These are phyloP conservation scores for Sporothrix inflata DNA, from an alignment of 2,329 filamentous ascomycete genomes.

Conservation along the genomic window DNA sequence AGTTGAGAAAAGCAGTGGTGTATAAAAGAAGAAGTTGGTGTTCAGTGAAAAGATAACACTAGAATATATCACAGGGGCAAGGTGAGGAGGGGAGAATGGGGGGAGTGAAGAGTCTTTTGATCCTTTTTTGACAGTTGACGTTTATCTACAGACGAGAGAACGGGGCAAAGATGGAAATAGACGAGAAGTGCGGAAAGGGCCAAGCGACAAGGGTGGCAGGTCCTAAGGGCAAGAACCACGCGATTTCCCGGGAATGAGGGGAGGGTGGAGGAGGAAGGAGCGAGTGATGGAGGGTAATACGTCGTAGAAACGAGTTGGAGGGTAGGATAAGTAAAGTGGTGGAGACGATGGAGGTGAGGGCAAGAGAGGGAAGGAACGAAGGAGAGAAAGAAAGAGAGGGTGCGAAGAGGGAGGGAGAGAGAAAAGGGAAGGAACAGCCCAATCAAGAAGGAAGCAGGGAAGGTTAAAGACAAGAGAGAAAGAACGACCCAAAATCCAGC, in stretches of 20 bases:
- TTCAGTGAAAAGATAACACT: not conserved
- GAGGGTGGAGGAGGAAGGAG: constrained; percentile 13
- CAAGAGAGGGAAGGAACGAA: not conserved
- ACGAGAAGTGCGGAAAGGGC: not conserved
- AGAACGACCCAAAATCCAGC: constrained; percentile 8
- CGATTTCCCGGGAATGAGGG: constrained; percentile 25
- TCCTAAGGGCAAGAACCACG: not conserved
- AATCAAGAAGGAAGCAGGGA: not conserved
- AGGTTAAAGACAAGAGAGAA: not conserved
- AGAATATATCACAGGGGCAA: not conserved
- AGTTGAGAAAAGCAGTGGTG: not conserved
- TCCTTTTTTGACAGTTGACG: not conserved
- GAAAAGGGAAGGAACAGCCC: not conserved
- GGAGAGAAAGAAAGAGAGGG: not conserved
- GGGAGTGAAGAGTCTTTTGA: not conserved
- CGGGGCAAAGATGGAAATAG: not conserved
- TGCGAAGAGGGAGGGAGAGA: not conserved
- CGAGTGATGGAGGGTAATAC: not conserved
- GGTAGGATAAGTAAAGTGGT: not conserved
- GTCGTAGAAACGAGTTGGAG: not conserved
- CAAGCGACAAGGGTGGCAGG: constrained; percentile 20
- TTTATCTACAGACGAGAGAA: constrained; percentile 19
- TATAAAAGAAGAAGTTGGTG: not conserved
- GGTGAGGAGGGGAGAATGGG: not conserved
- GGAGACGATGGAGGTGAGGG: not conserved